Evolutionary conservation across 129 eudicot species (phyloP).

Genomic region (Scalesia atractyloides): DNA sequence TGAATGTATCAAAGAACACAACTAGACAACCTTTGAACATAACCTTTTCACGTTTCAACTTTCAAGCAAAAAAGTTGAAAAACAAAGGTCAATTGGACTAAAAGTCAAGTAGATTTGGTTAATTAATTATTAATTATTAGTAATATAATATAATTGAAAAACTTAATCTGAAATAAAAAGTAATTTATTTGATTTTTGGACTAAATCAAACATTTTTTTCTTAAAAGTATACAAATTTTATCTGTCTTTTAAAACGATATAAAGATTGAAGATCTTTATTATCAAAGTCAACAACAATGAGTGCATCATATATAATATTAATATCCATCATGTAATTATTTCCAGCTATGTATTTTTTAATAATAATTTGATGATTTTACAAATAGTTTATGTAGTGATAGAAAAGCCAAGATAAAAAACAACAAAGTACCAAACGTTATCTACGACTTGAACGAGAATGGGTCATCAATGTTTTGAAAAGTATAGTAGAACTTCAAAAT

Average conservation of each 20-base stretch:
- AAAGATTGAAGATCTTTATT: conserved; percentile 8
- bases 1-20: background rate
- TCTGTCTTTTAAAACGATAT: background rate
- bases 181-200: background rate
- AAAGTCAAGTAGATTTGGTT: background rate
- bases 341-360: background rate
- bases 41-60: conserved; percentile 1
- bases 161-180: background rate
- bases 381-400: background rate
- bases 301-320: conserved; percentile 16
- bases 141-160: background rate
- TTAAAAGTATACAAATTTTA: background rate
- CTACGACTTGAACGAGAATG: background rate
- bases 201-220: background rate
- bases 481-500: too few species aligned
- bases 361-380: background rate
- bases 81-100: conserved; percentile 20
- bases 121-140: background rate
- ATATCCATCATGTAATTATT: background rate
- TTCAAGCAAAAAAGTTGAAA: conserved; percentile 17
- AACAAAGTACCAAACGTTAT: background rate
- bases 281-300: conserved; percentile 29
- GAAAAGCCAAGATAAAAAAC: background rate
- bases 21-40: background rate
- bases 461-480: background rate